These are phyloP conservation scores for Trichoderma sp. DNA, from an alignment of 2,329 filamentous ascomycete species.

Conservation along the genomic window DNA sequence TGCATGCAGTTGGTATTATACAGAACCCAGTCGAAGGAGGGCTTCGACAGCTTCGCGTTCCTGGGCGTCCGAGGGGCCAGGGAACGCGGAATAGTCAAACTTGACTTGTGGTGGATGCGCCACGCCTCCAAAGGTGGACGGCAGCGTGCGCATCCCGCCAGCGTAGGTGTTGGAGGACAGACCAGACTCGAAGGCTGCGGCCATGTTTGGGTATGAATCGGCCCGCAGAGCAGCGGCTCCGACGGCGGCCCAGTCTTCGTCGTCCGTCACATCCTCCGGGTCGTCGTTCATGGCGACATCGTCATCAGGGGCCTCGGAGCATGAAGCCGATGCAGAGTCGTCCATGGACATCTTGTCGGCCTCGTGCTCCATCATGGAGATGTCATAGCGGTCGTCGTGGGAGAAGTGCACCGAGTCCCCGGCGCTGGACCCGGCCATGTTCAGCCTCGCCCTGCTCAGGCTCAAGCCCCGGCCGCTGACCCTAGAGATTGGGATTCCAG, in stretches of 20 bases:
- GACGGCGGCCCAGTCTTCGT: slow-evolving; percentile 92
- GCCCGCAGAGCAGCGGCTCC: slow-evolving; percentile 79
- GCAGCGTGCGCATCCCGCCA: slow-evolving; percentile 47
- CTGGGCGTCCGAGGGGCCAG: slow-evolving; percentile 60
- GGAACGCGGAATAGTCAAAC: slow-evolving; percentile 51
- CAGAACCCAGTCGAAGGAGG: slow-evolving; percentile 75
- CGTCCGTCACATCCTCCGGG: slow-evolving; percentile 82
- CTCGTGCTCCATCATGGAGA: slow-evolving; percentile 74
- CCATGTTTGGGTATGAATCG: slow-evolving; percentile 57
- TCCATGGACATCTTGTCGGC: slow-evolving; percentile 94
- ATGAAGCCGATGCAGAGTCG: slow-evolving; percentile 66
- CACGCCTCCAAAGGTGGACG: slow-evolving; percentile 47
- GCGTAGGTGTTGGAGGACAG: slow-evolving; percentile 46
- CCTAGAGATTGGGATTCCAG: slow-evolving; percentile 57
- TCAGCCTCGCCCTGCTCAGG: slow-evolving; percentile 47
- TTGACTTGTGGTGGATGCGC: slow-evolving; percentile 51
- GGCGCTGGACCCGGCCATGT: slow-evolving; percentile 56
- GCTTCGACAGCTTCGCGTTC: slow-evolving; percentile 81
- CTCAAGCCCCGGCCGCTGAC: slow-evolving; percentile 39
- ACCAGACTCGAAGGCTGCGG: slow-evolving; percentile 50
- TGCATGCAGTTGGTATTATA: slow-evolving; percentile 58
- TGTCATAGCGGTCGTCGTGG: slow-evolving; percentile 61
- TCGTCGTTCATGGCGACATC: slow-evolving; percentile 68
- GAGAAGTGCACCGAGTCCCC: slow-evolving; percentile 74
- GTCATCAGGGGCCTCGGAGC: slow-evolving; percentile 70